Conservation (phyloP, 192 early-diverging fungal species). For the Linnemannia hyalina region DNA sequence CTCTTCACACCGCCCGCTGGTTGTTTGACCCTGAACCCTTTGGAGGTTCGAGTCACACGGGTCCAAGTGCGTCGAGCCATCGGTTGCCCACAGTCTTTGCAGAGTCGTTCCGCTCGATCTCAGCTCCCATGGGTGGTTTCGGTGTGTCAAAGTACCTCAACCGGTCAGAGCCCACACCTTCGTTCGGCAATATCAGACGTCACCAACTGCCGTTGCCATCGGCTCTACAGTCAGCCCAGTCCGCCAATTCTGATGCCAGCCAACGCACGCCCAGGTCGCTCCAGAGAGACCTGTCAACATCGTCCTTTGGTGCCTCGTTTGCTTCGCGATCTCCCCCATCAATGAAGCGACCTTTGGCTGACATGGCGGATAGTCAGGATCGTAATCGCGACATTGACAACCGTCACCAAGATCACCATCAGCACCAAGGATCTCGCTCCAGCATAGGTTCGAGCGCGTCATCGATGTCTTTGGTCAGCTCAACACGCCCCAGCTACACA, state of each 20-base stretch:
- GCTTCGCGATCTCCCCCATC: constrained; percentile 44
- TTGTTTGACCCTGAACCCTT: constrained; percentile 50
- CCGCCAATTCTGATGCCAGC: constrained; percentile 1
- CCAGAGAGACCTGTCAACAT: constrained; percentile 43
- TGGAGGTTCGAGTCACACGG: constrained; percentile 17
- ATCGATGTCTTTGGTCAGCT: constrained; percentile 6
- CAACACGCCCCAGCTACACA: constrained; percentile 9
- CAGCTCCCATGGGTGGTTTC: constrained; percentile 54
- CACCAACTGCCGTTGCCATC: constrained; percentile 47
- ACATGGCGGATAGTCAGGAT: constrained; percentile 55
- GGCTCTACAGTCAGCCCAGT: constrained; percentile 24
- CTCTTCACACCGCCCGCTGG: constrained; percentile 45
- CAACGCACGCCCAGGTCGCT: constrained; percentile 27
- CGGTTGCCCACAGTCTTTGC: constrained; percentile 46
- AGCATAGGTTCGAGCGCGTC: background rate
- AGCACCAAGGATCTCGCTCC: constrained; percentile 23
- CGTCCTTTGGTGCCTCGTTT: constrained; percentile 48
- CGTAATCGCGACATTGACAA: constrained; percentile 52
- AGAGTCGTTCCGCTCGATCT: constrained; percentile 41
- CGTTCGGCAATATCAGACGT: constrained; percentile 27
- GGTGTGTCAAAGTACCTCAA: constrained; percentile 51
- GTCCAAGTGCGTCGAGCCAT: constrained; percentile 12
- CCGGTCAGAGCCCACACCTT: constrained; percentile 24
- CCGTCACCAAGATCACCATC: constrained; percentile 47
- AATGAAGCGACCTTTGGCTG: constrained; percentile 49